Evolutionary conservation across 768 basidiomycete species (phyloP).

Genomic region (Cyathus striatus): DNA sequence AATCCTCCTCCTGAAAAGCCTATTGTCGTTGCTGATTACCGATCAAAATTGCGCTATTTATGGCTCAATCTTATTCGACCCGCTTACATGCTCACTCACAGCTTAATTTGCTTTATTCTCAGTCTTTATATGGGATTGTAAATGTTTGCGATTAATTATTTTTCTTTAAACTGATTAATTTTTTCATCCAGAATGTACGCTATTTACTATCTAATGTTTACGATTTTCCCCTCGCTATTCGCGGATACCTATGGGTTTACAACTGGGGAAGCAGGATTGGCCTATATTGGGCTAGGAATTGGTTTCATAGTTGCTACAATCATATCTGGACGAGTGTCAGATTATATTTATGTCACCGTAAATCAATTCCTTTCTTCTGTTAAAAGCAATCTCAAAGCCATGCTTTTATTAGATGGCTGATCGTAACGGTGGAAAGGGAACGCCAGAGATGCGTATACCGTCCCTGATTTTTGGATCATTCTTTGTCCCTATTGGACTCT

Average conservation of each 20-base stretch:
- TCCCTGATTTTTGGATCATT: constrained; percentile 65
- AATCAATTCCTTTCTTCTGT: constrained; percentile 6
- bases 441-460: constrained; percentile 75
- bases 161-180: constrained; percentile 1
- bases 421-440: constrained; percentile 56
- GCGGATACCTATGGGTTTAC: constrained; percentile 43
- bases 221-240: constrained; percentile 64
- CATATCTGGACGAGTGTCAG: constrained; percentile 42
- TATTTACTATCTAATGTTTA: constrained; percentile 72
- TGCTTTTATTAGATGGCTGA: constrained; percentile 33
- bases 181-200: constrained; percentile 43
- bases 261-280: constrained; percentile 46
- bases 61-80: constrained; percentile 62
- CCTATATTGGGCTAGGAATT: constrained; percentile 49
- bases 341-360: constrained; percentile 44
- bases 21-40: constrained; percentile 18
- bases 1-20: constrained; percentile 25
- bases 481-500: constrained; percentile 65
- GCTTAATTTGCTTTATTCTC: constrained; percentile 66
- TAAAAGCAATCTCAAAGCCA: too few relatives aligned
- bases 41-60: constrained; percentile 34
- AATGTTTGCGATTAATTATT: constrained; percentile 20
- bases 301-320: constrained; percentile 48
- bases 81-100: constrained; percentile 48
- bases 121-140: constrained; percentile 70